Base-by-base conservation (phyloP, 495 filamentous ascomycete species). In the Baudoinia panamericana region DNA sequence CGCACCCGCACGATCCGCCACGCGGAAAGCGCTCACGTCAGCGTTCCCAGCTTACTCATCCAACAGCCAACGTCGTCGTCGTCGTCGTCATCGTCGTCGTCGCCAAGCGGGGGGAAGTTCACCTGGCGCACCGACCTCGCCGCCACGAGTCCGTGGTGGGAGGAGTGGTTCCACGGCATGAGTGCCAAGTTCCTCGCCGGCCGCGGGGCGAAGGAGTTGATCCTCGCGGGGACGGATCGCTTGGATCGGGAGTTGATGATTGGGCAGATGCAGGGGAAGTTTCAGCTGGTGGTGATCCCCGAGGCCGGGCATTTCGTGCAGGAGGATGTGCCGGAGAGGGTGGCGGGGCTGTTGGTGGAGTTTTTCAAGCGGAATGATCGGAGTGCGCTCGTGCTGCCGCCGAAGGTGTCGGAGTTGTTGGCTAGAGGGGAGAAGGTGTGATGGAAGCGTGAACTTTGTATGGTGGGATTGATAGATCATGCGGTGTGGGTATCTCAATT, bases 181-280 rank as follows among this genome's bases (percentile, higher is more conserved):
- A 92, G 82, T 51, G 68, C 69, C 38, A 94, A 94, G 59, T 99
- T 99, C 57, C 69, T 99, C 19, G 67, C 70, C 23, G 82, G 78
- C 0, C 71, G 71, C 33, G 90, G 88, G 7, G 90, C 86, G 30
- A 99, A 99, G 61, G 56, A 96, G 43, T 63, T 99, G 19, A 62
- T 99, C 20, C 70, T 99, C 12, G 92, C 90, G 5, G 90, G 90
- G 5, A 96, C 90, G 11, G 90, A 99, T 61, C 69, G 92, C 39
- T 60, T 99, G 34, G 90, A 96, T 56, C 92, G 82, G 53, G 90
- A 96, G 51, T 59, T 96, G 48, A 93, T 87, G 63, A 96, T 96
- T 56, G 90, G 85, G 12, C 90, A 96, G 61, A 93, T 94, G 86
- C 86, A 94, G 70, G 85, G 85, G 80, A 95, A 95, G 66, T 99